Base-by-base conservation (phyloP, 2,329 filamentous ascomycete genomes). In the Chlorencoelia australis region DNA sequence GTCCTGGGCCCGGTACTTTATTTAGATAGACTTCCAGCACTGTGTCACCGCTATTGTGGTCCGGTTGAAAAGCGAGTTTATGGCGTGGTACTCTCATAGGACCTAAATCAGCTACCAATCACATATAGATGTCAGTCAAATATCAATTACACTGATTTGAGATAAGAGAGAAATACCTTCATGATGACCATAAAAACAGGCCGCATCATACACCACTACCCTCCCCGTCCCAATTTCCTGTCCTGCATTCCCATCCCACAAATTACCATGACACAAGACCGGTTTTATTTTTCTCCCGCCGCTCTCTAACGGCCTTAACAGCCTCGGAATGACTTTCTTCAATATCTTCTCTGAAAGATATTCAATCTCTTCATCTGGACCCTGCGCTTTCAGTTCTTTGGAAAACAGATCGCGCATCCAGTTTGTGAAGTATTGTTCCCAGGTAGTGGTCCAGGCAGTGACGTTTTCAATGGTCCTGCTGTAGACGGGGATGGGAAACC, bases 391-490 rank as follows among this genome's bases (percentile, higher is more conserved):
- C 14, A 49, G 35, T 9, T 51, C 41, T 2, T 52, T 7, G 4
- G 48, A 41, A 5, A 57, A 36, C 5, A 55, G 39, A 24, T 50
- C 42, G 5, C 46, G 49, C 3, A 61, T 30, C 0, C 42, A 47
- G 5, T 54, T 48, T 1, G 39, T 19, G 30, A 59, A 62, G 40
- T 53, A 63, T 1, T 36, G 43, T 43, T 64, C 54, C 62, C 60
- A 64, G 7, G 49, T 59, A 19, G 56, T 45, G 2, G 35, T 42
- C 57, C 57, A 63, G 10, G 13, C 10, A 3, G 22, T 25, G 59
- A 42, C 39, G 61, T 7, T 50, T 46, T 18, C 51, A 43, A 20
- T 57, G 52, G 33, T 62, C 60, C 2, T 58, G n/a, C n/a, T n/a
- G n/a, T n/a, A n/a, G n/a, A n/a, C n/a, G n/a, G n/a, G n/a, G n/a